Base-by-base conservation (phyloP, 805 yeast genomes). In the Yarrowia deformans region DNA sequence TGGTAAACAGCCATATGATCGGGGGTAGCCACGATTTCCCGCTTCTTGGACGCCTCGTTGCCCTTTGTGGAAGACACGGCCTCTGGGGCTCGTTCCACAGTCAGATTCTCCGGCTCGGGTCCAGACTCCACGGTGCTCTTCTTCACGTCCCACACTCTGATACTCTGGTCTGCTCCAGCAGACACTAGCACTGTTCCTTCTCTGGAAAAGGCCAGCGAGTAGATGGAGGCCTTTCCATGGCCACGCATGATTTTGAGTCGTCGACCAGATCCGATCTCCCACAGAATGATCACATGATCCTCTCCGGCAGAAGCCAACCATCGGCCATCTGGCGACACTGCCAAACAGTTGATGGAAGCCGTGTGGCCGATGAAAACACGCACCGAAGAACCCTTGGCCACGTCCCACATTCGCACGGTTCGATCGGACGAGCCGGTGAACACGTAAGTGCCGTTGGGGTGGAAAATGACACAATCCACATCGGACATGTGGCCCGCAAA, bases 341-440 rank as follows among this genome's bases (percentile, higher is more conserved):
- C 93, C 72, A 91, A 81, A 19, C 93, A 84, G 71, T 91, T 90
- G 29, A 95, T 86, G 0, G 98, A 90, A n/a, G 93, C 93, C 2
- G 93, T 87, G 75, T 93, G 98, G 1, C 97, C 98, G 78, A 92
- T 86, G 78, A 95, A 94, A 10, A 95, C 88, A 71, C 99, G 85
- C 37, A 93, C 98, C 49, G 96, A 88, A 72, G 87, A 88, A 48
- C 99, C 99, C 50, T 88, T 85, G 45, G 88, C 86, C 34, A 95
- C 88, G 78, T 95, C 99, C 99, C 99, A 95, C 98, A 95, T 93
- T 72, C 99, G 84, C 75, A 96, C 90, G 0, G 98, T 92, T 80
- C 93, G 92, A 79, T 95, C 99, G 72, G 93, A 87, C 7, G 97
- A 91, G 8, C 99, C 99, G 0, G 99, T 94, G 75, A 95, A 88